Base-by-base conservation (phyloP, 345 rosid genomes). In the Capsella bursapastoris region DNA sequence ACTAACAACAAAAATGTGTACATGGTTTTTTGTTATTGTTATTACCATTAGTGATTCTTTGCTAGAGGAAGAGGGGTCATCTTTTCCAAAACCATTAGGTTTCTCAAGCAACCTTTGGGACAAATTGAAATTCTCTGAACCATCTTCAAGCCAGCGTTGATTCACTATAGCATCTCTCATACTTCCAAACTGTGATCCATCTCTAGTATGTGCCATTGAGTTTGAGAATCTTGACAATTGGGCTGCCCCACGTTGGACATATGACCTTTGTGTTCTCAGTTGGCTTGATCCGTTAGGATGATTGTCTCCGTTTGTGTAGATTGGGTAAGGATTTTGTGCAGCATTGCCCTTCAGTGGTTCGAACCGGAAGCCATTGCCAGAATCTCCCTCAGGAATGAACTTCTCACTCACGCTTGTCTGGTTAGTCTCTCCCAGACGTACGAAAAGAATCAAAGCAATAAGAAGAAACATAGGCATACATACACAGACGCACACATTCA, bases 141-240 rank as follows among this genome's bases (percentile, higher is more conserved):
- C 78, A 60, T 83, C 83, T 61, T 84, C 82, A 41, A 72, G 68
- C 79, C 78, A 83, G 27, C 63, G 59, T 73, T 82, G 84, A 64
- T 84, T 87, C 7, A 78, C 86, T 8, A 83, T 27, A 12, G 65
- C 57, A 60, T 76, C 82, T 62, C 83, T 80, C 62, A 78, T 59
- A 67, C 79, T 81, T 78, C 85, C 89, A 51, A 83, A 82, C 34
- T 80, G 84, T 18, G 96, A 83, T 49, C 75, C 78, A 67, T 86
- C 91, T 84, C 96, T 84, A 50, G 75, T 78, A 43, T 69, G 68
- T 15, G 90, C 95, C 68, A 94, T 84, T 1, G 97, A 91, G 78
- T 85, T 91, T 63, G 98, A 86, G 80, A 89, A 91, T 84, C 90
- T 84, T 64, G 92, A 86, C 61, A 91, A 71, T 10, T 84, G 82